Evolutionary conservation across 345 rosid genomes (phyloP), one percentile per base, ranked within the genome.

Genomic region (Erucastrum elatum): DNA sequence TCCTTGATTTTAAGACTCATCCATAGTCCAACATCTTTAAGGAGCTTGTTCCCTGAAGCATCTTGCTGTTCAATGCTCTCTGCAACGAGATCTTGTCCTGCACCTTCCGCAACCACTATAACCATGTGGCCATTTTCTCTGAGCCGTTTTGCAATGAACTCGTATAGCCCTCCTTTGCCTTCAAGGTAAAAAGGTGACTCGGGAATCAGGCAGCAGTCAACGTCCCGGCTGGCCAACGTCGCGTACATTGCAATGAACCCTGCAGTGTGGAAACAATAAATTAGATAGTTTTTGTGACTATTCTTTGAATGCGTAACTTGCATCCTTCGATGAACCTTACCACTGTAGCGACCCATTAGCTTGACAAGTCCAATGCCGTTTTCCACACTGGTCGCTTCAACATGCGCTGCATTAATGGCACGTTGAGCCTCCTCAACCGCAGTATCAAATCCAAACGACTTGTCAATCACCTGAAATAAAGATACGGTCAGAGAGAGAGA

Each of bases 381-480:
- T 78, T 86, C 92, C 35, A 64, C 68, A 80, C 97, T 93, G 82
- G 75, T 84, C 61, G 98, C 90, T 84, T 93, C 98, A 62, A 93
- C 95, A 78, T 91, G 98, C 8, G 98, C 98, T 41, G 98, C 95
- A 76, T 87, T 90, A 63, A 91, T 93, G 69, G 97, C 94, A 70
- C 98, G 95, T 75, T 94, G 98, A 77, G 98, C 97, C 82, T 94
- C 98, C 81, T 94, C 98, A 67, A 94, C 97, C 41, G 96, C 92
- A 84, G 94, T 87, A 82, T 94, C 96, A 78, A 94, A 94, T 75
- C 97, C 98, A 77, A 94, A 94, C 56, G 98, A 91, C 69, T 78
- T 91, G 86, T 94, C 98, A 83, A 94, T 94, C 70, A 94, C 95
- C 97, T 94, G 84, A 81, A 79, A 29, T 68, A 80, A 34, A 70